phyloP scores from a whole-genome alignment of 164 flowering plant genomes.

The Magnolia sinica region DNA sequence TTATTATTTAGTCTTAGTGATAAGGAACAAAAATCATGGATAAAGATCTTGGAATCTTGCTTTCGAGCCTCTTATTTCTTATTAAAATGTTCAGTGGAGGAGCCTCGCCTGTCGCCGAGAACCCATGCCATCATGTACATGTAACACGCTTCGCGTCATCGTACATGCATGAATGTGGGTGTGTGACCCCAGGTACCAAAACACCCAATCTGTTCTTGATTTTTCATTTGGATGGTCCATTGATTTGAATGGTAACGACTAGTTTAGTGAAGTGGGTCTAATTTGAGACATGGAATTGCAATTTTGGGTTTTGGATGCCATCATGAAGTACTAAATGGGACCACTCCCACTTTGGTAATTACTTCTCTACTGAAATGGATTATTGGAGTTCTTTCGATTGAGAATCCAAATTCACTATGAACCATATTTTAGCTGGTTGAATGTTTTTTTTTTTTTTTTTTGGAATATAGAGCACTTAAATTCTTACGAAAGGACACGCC shows the following conservation, averaged over 20 bases:
- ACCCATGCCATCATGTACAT: not conserved
- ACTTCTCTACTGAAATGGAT: not conserved
- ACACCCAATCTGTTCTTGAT: no score
- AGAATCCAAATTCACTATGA: not conserved
- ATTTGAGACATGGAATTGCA: no score
- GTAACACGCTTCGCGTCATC: not conserved
- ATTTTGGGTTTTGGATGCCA: no score
- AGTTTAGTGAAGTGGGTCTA: no score
- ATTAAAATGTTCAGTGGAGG: conserved; percentile 1
- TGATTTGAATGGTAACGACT: no score
- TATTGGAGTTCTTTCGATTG: not conserved
- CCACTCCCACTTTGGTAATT: not conserved
- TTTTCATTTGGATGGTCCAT: no score
- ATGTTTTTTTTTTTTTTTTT: no score
- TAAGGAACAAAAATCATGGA: conserved; percentile 5
- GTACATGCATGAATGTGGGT: not conserved
- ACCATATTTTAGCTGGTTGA: not conserved
- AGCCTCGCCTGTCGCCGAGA: not conserved
- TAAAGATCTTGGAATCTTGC: conserved; percentile 2
- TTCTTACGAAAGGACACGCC: no score
- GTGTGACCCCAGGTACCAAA: no score
- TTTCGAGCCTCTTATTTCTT: not conserved
- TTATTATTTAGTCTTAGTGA: not conserved
- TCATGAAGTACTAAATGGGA: not conserved
- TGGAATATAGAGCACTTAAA: no score